These are phyloP conservation scores for Chrysopogon serrulatus DNA, from an alignment of 176 grass and related monocot species.

Conservation along the genomic window DNA sequence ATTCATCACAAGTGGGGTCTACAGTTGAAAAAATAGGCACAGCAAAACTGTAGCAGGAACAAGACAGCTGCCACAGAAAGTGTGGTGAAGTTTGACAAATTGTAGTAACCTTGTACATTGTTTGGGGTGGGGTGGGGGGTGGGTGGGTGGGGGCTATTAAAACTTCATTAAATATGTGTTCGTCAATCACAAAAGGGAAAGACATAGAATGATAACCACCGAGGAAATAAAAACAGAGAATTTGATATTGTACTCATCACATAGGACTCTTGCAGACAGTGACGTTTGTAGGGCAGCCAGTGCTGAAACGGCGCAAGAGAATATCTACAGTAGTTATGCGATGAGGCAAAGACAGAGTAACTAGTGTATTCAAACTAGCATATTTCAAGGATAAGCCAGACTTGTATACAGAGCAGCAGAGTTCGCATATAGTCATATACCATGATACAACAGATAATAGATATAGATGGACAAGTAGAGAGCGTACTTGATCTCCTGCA, in stretches of 20 bases:
- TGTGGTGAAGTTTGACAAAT: not conserved
- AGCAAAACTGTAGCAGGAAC: not conserved
- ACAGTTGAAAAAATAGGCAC: not conserved
- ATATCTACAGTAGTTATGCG: not conserved
- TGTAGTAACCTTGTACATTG: not conserved
- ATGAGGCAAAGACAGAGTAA: not conserved
- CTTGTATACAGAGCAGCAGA: not conserved
- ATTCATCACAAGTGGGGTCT: not conserved
- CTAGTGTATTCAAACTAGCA: not conserved
- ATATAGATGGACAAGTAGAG: conserved; percentile 9
- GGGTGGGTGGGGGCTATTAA: too few relatives aligned
- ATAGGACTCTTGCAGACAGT: not conserved
- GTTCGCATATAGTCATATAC: not conserved
- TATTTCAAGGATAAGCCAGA: not conserved
- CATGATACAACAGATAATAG: conserved; percentile 5
- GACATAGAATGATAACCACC: not conserved
- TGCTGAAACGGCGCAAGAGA: not conserved
- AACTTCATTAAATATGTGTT: not conserved
- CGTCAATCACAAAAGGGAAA: not conserved
- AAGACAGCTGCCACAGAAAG: not conserved
- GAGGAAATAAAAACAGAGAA: not conserved
- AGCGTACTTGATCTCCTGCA: conserved; percentile 87
- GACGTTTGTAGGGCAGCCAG: not conserved
- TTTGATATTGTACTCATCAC: not conserved
- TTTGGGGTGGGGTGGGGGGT: too few relatives aligned